Conservation (phyloP, 140 eudicot genomes). For the Senecio squalidus region DNA sequence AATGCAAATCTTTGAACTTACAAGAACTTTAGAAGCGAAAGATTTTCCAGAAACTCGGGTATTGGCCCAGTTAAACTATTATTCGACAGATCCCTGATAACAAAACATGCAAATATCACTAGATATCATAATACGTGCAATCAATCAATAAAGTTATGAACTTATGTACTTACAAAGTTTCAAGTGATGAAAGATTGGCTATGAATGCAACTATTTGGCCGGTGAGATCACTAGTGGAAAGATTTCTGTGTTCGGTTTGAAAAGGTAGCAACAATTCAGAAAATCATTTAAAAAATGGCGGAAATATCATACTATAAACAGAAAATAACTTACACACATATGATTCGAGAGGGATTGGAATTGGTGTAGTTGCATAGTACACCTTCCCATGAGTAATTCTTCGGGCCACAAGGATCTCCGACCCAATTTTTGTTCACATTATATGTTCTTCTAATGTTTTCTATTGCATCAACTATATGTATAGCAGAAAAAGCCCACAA, state of each 20-base stretch:
- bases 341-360: constrained; percentile 23
- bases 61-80: constrained; percentile 36
- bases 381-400: constrained; percentile 35
- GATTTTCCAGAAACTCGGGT: constrained; percentile 31
- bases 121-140: not conserved
- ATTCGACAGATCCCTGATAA: constrained; percentile 39
- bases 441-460: constrained; percentile 18
- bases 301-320: not conserved
- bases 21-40: constrained; percentile 22
- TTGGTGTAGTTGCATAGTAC: constrained; percentile 20
- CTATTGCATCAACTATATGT: constrained; percentile 28
- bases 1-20: constrained; percentile 20
- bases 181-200: constrained; percentile 31
- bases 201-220: constrained; percentile 31
- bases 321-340: constrained; percentile 22
- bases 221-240: constrained; percentile 22
- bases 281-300: not conserved
- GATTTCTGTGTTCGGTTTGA: constrained; percentile 24
- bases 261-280: not conserved
- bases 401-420: constrained; percentile 43
- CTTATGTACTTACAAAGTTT: constrained; percentile 27
- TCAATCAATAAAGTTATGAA: not conserved
- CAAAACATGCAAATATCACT: constrained; percentile 4
- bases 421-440: constrained; percentile 27
- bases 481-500: not conserved